Evolutionary conservation across 1,284 basidiomycete genomes (phyloP).

Genomic region (Tilletia setariae): DNA sequence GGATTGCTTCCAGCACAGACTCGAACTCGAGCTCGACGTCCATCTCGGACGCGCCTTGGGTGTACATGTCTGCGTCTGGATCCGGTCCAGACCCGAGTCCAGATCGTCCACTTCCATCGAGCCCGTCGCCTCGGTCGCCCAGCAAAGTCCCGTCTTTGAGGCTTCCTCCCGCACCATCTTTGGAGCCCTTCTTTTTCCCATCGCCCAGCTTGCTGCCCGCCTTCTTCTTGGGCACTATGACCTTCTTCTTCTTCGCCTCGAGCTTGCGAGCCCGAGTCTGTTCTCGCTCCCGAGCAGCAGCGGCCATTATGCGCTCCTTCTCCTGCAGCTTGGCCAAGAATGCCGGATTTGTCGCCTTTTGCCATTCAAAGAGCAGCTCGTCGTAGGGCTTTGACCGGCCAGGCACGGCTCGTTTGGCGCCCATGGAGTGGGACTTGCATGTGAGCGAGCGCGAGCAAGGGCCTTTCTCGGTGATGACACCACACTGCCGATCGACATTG

Average conservation of each 20-base stretch:
- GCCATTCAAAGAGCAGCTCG: slow-evolving; percentile 76
- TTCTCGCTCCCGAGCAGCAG: slow-evolving; percentile 25
- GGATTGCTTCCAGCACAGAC: slow-evolving; percentile 34
- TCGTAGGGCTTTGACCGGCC: slow-evolving; percentile 84
- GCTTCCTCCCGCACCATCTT: slow-evolving; percentile 14
- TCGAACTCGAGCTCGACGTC: slow-evolving; percentile 45
- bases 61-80: slow-evolving; percentile 43
- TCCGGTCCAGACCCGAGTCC: slow-evolving; percentile 20
- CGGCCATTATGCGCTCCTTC: slow-evolving; percentile 51
- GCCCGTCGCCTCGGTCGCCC: neutral
- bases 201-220: slow-evolving; percentile 17
- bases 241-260: slow-evolving; percentile 48
- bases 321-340: slow-evolving; percentile 83
- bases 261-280: slow-evolving; percentile 23
- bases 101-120: slow-evolving; percentile 17
- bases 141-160: neutral
- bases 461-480: slow-evolving; percentile 94
- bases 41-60: slow-evolving; percentile 35
- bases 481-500: slow-evolving; percentile 88
- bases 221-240: slow-evolving; percentile 18
- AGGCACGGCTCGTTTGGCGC: slow-evolving; percentile 84
- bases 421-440: slow-evolving; percentile 97
- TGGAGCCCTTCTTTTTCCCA: slow-evolving; percentile 13
- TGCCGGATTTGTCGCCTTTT: slow-evolving; percentile 84
- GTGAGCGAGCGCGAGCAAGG: slow-evolving; percentile 95